Evolutionary conservation across 768 basidiomycete species (phyloP), one percentile per base, ranked within the genome.

Genomic region (Cubamyces sp.): DNA sequence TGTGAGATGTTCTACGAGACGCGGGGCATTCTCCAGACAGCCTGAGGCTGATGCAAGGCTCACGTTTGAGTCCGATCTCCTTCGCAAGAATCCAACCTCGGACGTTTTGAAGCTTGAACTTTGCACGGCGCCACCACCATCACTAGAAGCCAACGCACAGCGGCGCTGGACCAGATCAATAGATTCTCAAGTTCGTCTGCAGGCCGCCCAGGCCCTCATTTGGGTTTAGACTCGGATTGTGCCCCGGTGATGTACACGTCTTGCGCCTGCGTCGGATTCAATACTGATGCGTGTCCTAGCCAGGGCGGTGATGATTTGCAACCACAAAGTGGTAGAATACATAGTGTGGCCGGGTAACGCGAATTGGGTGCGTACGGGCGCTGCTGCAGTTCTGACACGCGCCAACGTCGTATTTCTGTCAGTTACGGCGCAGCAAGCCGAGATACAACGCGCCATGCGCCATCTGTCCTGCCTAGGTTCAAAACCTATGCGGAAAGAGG

Each of bases 181-280:
- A 34, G 6, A 1, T 9, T 5, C 11, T 34, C 34, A 8, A 30
- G 8, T 34, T 34, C 34, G 34, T 9, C 9, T 34, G 9, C 34
- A 5, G 6, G 34, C 34, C 9, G 34, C 34, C 34, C 34, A 34
- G 11, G 34, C 3, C 15, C 51, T 37, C 1, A 34, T 26, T 8
- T 3, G 23, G 59, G 59, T 34, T 53, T 57, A 62, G 61, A 26
- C 55, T 45, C 61, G 55, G 61, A 34, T 16, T 51, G 28, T 53
- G 42, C 61, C 55, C 26, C 6, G 41, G 25, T 14, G 18, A 43
- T 28, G 28, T 49, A 26, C 48, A 34, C 48, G 48, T 15, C 23
- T 16, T 25, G 47, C 47, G 8, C 3, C 43, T 9, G 43, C 43
- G 43, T 3, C n/a, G n/a, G 23, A 21, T 25, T 21, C 8, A 26